Evolutionary conservation across 352 stramenopile genomes (phyloP).

Genomic region (Saprolegnia diclina): DNA sequence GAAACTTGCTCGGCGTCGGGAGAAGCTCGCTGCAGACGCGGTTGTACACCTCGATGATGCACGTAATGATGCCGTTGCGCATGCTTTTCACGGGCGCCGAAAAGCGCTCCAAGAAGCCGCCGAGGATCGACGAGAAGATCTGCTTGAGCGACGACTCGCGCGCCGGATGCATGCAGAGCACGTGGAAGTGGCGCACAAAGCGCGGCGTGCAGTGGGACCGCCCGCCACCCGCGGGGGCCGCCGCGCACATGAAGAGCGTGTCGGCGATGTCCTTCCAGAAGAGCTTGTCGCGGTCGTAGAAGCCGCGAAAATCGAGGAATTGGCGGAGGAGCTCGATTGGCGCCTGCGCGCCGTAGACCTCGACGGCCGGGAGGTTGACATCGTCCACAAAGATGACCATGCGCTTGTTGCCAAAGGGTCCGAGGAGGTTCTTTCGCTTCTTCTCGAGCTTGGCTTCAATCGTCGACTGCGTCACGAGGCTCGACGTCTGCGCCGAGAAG

Average conservation of each 20-base stretch:
- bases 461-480: constrained; percentile 80
- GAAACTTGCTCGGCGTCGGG: constrained; percentile 90
- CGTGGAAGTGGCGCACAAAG: constrained; percentile 94
- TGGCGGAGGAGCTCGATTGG: constrained; percentile 92
- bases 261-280: constrained; percentile 96
- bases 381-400: constrained; percentile 95
- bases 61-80: constrained; percentile 75
- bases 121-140: constrained; percentile 93
- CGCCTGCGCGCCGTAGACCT: constrained; percentile 92
- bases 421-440: constrained; percentile 92
- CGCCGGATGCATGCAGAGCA: constrained; percentile 91
- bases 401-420: constrained; percentile 77
- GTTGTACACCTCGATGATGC: constrained; percentile 93
- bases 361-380: constrained; percentile 91
- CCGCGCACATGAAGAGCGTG: constrained; percentile 86
- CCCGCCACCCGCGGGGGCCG: constrained; percentile 86
- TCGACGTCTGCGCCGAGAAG: constrained; percentile 89
- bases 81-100: constrained; percentile 72
- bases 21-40: constrained; percentile 87
- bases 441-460: constrained; percentile 94
- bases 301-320: constrained; percentile 93
- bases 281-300: constrained; percentile 95
- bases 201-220: constrained; percentile 84
- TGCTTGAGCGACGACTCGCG: constrained; percentile 82
- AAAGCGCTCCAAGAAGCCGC: constrained; percentile 89